Conservation (phyloP, 2,329 filamentous ascomycete species). For the Aaosphaeria arxii region DNA sequence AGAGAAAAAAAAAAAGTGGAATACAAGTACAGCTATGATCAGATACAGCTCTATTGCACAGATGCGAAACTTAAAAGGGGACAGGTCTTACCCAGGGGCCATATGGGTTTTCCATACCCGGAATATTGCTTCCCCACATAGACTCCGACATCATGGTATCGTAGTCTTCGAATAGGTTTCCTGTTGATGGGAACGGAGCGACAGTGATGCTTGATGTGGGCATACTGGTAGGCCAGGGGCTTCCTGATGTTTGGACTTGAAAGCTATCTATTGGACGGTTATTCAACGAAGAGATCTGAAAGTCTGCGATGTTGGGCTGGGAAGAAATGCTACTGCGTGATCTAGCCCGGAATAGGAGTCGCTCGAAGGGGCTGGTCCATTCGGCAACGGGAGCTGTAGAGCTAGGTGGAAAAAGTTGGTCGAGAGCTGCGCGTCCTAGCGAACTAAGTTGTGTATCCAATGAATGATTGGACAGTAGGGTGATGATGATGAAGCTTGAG, state of each 20-base stretch:
- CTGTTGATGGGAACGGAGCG: conserved; percentile 8
- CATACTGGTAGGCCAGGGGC: conserved; percentile 1
- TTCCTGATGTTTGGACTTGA: conserved; percentile 6
- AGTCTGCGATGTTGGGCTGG: conserved; percentile 1
- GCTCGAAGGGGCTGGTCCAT: conserved; percentile 1
- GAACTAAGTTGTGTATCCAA: conserved; percentile 7
- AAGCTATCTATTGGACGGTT: too few species aligned
- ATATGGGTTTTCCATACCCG: conserved; percentile 9
- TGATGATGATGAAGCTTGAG: conserved; percentile 12
- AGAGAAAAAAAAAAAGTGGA: not conserved
- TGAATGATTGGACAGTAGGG: conserved; percentile 1
- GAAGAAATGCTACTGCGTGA: not conserved
- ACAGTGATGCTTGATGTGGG: conserved; percentile 4
- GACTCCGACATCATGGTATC: conserved; percentile 14
- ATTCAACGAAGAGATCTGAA: not conserved
- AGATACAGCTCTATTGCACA: not conserved
- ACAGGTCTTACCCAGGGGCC: conserved; percentile 14
- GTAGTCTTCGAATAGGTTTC: conserved; percentile 16
- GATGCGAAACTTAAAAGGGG: conserved; percentile 1
- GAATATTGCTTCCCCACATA: not conserved
- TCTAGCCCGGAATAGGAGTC: not conserved
- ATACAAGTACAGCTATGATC: not conserved
- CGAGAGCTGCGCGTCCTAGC: conserved; percentile 10
- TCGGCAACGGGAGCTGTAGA: conserved; percentile 5
- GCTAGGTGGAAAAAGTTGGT: conserved; percentile 16